Percentiles rank a stretch among this genome's conserved stretches.
Evolutionary conservation across 2,329 filamentous ascomycete species (phyloP).

Genomic region (Cladosporium sp.): DNA sequence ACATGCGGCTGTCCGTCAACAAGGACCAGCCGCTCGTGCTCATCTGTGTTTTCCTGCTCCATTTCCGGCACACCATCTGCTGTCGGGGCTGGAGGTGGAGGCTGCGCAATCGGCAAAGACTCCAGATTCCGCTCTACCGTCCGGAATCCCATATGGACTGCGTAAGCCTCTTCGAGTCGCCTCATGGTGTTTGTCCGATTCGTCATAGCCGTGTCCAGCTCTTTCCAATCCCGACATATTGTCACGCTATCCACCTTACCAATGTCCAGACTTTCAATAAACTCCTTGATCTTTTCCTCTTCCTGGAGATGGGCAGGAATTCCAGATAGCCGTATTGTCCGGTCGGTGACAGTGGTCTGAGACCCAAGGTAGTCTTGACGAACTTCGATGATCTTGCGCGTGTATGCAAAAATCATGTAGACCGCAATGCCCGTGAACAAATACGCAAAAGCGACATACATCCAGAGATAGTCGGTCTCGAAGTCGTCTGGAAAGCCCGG

Average conservation of each 20-base stretch:
- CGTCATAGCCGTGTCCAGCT: conserved; percentile 68
- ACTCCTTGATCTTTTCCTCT: conserved; percentile 74
- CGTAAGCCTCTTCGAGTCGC: conserved; percentile 78
- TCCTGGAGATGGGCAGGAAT: conserved; percentile 74
- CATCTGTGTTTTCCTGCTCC: conserved; percentile 27
- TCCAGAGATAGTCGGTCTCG: conserved; percentile 67
- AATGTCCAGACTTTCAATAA: conserved; percentile 82
- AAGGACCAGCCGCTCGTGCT: conserved; percentile 45
- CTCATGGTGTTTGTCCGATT: conserved; percentile 60
- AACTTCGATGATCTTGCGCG: conserved; percentile 74
- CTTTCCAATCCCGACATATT: conserved; percentile 79
- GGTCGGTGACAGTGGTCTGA: conserved; percentile 91
- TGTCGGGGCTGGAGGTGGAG: conserved; percentile 32
- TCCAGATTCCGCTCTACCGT: conserved; percentile 43
- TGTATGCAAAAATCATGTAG: conserved; percentile 77
- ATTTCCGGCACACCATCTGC: conserved; percentile 16
- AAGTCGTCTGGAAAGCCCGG: conserved; percentile 19
- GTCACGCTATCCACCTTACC: conserved; percentile 85
- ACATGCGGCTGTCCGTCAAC: conserved; percentile 41
- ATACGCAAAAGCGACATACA: conserved; percentile 91
- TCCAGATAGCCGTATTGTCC: conserved; percentile 84
- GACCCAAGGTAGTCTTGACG: conserved; percentile 87
- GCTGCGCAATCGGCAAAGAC: conserved; percentile 46
- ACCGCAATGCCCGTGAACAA: conserved; percentile 78
- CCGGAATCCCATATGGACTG: conserved; percentile 61